phyloP scores from a whole-genome alignment of 768 basidiomycete species.

The Naganishia randhawae region DNA sequence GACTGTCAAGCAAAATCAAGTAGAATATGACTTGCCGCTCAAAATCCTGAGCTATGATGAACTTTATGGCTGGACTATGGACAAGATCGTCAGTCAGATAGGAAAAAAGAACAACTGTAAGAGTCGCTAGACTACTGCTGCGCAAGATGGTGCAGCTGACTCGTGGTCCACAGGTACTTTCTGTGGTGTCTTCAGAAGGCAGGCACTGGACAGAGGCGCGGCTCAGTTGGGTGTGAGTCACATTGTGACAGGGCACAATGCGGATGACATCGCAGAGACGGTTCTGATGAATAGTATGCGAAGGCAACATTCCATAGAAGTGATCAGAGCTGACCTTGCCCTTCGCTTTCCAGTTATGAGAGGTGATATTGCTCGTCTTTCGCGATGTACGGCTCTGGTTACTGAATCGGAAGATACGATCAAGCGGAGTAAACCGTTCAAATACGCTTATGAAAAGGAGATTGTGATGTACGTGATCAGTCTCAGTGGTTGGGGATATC shows the following conservation, averaged over 20 bases:
- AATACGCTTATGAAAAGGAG: conserved; percentile 98
- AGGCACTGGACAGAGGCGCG: conserved; percentile 93
- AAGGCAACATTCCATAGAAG: background rate
- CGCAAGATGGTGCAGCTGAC: background rate
- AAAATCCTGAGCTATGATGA: conserved; percentile 95
- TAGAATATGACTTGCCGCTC: conserved; percentile 89
- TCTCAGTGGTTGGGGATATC: background rate
- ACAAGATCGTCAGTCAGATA: conserved; percentile 85
- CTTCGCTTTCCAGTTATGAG: conserved; percentile 70
- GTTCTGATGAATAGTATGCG: conserved; percentile 94
- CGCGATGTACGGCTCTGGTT: conserved; percentile 88
- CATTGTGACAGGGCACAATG: conserved; percentile 98
- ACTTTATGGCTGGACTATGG: conserved; percentile 99
- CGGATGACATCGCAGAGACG: conserved; percentile 98
- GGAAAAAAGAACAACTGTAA: conserved; percentile 93
- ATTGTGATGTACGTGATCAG: conserved; percentile 80
- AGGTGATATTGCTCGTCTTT: conserved; percentile 90
- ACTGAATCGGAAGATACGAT: conserved; percentile 96
- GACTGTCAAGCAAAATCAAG: conserved; percentile 96
- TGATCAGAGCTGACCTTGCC: background rate
- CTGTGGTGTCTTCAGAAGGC: conserved; percentile 94
- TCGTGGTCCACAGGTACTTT: conserved; percentile 61
- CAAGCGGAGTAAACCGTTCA: conserved; percentile 97
- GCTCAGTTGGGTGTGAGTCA: conserved; percentile 84
- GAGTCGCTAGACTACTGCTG: conserved; percentile 27